Evolutionary conservation across 1,284 basidiomycete genomes (phyloP), one percentile per base, ranked within the genome.

Genomic region (Ceratobasidium sp.): DNA sequence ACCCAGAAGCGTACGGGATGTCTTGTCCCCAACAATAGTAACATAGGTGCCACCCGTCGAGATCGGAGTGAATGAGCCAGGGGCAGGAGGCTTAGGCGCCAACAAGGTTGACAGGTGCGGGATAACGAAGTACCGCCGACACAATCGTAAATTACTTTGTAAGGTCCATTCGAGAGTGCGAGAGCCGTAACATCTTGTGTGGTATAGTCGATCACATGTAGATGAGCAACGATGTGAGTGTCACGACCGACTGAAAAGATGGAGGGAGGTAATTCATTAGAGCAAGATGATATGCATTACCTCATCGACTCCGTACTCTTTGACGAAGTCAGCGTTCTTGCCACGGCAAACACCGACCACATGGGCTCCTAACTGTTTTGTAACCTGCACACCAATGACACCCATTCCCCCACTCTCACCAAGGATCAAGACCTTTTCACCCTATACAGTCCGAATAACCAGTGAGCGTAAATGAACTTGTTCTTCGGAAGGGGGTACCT

Each of bases 301-400:
- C 48, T 65, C 63, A 24, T 65, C 47, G 19, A 47, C 63, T n/a
- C 63, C 63, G 50, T 65, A 15, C 2, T 50, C 11, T 29, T 51
- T 65, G 9, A 65, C 63, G 31, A 65, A 65, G 6, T 65, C 63
- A 1, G 47, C 63, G 29, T 65, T 51, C 24, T 65, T 51, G 1
- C 63, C 63, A 41, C 63, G 50, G 27, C 63, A 65, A 8, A 65
- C 48, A 3, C 47, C 63, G 31, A 65, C 63, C 1, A 65, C 47
- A 29, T 50, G 45, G 15, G 63, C 27, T 17, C 63, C 63, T n/a
- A 65, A 47, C 4, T 45, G 19, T 53, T 65, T 65, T 5, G 63
- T 47, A 1, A 65, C 33, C 59, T 90, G 63, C 15, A 65, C 45
- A 11, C 45, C 63, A 53, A 65, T 31, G n/a, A 65, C 51, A 9